Conservation (phyloP, 345 rosid species). For the Eutrema heterophyllum region DNA sequence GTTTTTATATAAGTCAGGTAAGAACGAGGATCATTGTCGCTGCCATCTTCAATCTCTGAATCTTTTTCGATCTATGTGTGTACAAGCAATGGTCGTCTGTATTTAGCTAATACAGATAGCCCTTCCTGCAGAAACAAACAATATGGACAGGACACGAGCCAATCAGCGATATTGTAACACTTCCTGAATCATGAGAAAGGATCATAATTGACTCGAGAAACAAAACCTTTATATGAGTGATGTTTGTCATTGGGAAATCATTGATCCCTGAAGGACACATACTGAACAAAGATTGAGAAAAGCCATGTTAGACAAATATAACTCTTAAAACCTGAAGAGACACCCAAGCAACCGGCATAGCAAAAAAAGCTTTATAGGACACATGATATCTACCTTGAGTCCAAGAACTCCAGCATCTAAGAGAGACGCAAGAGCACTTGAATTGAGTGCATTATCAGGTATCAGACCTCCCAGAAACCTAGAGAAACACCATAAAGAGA, state of each 20-base stretch:
- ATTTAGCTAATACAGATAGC: conserved; percentile 68
- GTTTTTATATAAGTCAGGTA: conserved; percentile 79
- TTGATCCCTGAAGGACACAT: conserved; percentile 98
- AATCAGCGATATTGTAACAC: background rate
- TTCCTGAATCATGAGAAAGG: no score
- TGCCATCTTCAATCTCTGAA: conserved; percentile 35
- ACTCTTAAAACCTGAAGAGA: background rate
- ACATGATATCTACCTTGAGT: conserved; percentile 57
- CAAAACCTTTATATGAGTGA: no score
- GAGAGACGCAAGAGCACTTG: conserved; percentile 63
- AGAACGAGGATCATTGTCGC: conserved; percentile 48
- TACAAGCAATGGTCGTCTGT: conserved; percentile 81
- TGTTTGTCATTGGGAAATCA: conserved; percentile 94
- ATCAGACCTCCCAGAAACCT: conserved; percentile 99
- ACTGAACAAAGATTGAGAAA: conserved; percentile 40
- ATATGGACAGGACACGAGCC: background rate
- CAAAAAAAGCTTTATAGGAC: conserved; percentile 6
- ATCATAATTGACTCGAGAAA: no score
- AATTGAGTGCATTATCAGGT: conserved; percentile 84
- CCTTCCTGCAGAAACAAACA: conserved; percentile 62
- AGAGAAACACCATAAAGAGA: background rate
- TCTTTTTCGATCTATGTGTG: conserved; percentile 73
- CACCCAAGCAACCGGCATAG: background rate
- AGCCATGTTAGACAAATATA: conserved; percentile 9
- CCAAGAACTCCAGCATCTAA: conserved; percentile 88